Evolutionary conservation across 1,139 yeast species (phyloP).

Genomic region (Taphrina betulina): DNA sequence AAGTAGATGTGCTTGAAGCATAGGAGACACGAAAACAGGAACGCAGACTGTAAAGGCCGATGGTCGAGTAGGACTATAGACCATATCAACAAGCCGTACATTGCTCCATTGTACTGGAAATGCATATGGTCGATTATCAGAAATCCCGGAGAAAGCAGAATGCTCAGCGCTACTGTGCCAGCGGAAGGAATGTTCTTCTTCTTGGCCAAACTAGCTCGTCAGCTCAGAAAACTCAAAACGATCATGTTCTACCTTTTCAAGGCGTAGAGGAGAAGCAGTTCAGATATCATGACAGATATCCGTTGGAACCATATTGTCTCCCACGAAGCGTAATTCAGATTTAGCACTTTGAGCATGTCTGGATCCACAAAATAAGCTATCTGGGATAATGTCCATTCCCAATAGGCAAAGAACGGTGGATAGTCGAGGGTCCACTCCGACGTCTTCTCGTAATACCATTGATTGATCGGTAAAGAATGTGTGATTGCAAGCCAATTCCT

Average conservation of each 20-base stretch:
- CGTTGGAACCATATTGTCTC: conserved; percentile 83
- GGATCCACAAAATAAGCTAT: conserved; percentile 61
- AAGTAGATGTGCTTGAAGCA: conserved; percentile 94
- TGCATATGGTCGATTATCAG: conserved; percentile 88
- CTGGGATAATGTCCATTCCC: conserved; percentile 75
- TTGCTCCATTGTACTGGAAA: conserved; percentile 90
- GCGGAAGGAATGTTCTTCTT: conserved; percentile 3
- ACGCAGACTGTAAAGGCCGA: conserved; percentile 63
- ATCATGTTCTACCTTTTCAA: conserved; percentile 60
- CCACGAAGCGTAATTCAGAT: conserved; percentile 62
- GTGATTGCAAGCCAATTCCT: conserved; percentile 96
- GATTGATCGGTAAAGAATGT: conserved; percentile 63
- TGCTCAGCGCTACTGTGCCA: conserved; percentile 60
- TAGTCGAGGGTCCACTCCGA: conserved; percentile 96
- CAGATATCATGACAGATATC: conserved; percentile 73
- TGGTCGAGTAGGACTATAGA: conserved; percentile 65
- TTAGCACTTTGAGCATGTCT: conserved; percentile 58
- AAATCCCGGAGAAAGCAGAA: conserved; percentile 84
- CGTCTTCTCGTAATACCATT: conserved; percentile 81
- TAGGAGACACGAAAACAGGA: conserved; percentile 69
- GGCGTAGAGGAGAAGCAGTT: conserved; percentile 65
- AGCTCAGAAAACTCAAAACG: no score
- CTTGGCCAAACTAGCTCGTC: conserved; percentile 3
- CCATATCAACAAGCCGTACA: conserved; percentile 77
- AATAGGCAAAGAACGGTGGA: conserved; percentile 96